Base-by-base conservation (phyloP, 176 grass and related monocot genomes). In the Neostapfia colusana region DNA sequence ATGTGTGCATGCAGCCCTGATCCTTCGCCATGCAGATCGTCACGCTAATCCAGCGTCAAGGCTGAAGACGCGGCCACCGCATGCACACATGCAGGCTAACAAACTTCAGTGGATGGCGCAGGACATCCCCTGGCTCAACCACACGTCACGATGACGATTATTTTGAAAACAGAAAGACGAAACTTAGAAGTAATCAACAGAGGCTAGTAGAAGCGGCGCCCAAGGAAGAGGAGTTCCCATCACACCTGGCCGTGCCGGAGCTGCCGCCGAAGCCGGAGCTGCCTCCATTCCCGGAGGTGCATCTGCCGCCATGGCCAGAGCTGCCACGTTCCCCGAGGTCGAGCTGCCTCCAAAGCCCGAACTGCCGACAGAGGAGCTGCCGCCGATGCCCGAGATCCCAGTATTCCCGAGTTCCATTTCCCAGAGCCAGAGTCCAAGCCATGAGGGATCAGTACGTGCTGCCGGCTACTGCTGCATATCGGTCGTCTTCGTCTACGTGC, bases 191-290 rank as follows among this genome's bases (percentile, higher is more conserved):
- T n/a, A n/a, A n/a, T n/a, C n/a, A n/a, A n/a, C n/a, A n/a, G 11
- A 87, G 7, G 27, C 59, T 77, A 25, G 27, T 65, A 28, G 85
- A 81, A 12, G 40, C 37, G 7, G 8, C 50, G 18, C 17, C n/a
- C 15, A 10, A 70, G 38, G 42, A 70, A 23, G 49, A 80, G 13
- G 67, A 70, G 57, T 63, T 61, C 56, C 73, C 73, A 8, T 46
- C 75, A 21, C 45, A 78, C 48, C 70, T 64, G 61, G 4, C 69
- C 21, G 70, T 65, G 45, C 78, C 76, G 28, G 78, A 80, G 54
- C 41, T 69, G 41, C 66, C 66, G 3, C 11, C 46, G 0, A 26
- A 63, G 55, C 56, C 56, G 0, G 42, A 81, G 28, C 27, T 85
- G 25, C 75, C 75, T 11, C 48, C 67, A 25, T 49, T 83, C 20